Base-by-base conservation (phyloP, 768 basidiomycete species). In the Lactifluus piperatus region DNA sequence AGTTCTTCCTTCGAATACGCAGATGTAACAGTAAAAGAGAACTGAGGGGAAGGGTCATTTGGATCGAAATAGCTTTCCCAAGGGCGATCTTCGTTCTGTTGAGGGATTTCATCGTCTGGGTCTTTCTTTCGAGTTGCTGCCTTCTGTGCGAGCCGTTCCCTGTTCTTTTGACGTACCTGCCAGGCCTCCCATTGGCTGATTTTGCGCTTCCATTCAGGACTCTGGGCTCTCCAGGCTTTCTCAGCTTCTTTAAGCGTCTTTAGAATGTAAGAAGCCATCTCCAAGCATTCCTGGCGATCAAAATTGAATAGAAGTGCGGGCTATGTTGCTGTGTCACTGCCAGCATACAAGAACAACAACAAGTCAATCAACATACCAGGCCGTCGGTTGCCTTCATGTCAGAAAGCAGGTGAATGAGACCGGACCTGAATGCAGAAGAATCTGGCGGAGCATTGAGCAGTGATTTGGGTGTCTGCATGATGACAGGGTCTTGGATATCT, bases 241-340 rank as follows among this genome's bases (percentile, higher is more conserved):
- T 88, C 86, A 5, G 78, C 74, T 0, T 27, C 46, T 54, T 73
- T 62, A 14, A 87, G 73, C 0, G 58, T 66, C 2, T 56, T 16
- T 1, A 73, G 20, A 24, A 88, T 68, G 13, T 60, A 57, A 22
- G 66, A 37, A 0, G 76, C 81, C 72, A 85, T 76, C n/a, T 69
- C 62, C 66, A 86, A 84, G 67, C 85, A 86, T 20, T 74, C 72
- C 2, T 71, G 68, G 20, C 86, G 78, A 62, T 86, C 82, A 64
- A 88, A 85, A 54, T 74, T 78, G 72, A 88, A 88, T 22, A 88
- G 68, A 13, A 88, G 78, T 0, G 84, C 86, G 4, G 85, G 84
- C 83, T 84, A 54, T 0, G 43, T 10, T 20, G 51, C 27, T n/a
- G 46, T 54, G 48, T 36, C 18, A 26, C 56, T 18, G 29, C 20